Conservation (phyloP, 108 stramenopile genomes). For the Asterionellopsis glacialis region DNA sequence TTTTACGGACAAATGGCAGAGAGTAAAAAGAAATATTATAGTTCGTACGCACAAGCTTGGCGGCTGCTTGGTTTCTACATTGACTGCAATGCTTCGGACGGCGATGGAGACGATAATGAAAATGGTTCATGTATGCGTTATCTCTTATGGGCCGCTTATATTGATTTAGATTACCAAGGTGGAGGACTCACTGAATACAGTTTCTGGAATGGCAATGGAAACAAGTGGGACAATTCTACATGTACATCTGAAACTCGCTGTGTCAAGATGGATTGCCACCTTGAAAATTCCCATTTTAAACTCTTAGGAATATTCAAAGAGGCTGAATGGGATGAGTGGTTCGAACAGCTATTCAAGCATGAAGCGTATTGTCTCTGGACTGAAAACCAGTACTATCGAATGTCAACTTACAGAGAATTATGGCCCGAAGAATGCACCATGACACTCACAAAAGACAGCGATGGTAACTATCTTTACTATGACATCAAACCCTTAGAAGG, state of each 20-base stretch:
- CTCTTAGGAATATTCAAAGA: conserved; percentile 65
- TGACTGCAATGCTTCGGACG: conserved; percentile 32
- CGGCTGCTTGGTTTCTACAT: conserved; percentile 57
- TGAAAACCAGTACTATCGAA: conserved; percentile 24
- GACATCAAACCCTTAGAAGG: conserved; percentile 41
- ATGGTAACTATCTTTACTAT: conserved; percentile 44
- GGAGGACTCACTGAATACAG: conserved; percentile 67
- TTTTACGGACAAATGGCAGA: conserved; percentile 17
- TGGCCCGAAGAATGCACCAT: conserved; percentile 10
- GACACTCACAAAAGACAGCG: neutral
- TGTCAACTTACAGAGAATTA: conserved; percentile 7
- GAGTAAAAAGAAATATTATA: conserved; percentile 37
- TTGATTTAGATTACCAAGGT: conserved; percentile 49
- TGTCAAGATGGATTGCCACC: conserved; percentile 63
- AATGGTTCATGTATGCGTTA: conserved; percentile 39
- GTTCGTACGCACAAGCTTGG: conserved; percentile 60
- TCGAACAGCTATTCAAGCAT: conserved; percentile 68
- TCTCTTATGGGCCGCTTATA: conserved; percentile 70
- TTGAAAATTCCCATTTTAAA: conserved; percentile 29
- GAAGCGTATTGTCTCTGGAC: conserved; percentile 56
- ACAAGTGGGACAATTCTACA: conserved; percentile 32
- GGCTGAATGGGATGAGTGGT: conserved; percentile 35
- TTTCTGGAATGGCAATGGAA: conserved; percentile 30
- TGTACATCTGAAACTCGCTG: conserved; percentile 29
- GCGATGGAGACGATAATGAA: conserved; percentile 16